Conservation (phyloP, 768 basidiomycete genomes). For the Kwoniella shandongensis region DNA sequence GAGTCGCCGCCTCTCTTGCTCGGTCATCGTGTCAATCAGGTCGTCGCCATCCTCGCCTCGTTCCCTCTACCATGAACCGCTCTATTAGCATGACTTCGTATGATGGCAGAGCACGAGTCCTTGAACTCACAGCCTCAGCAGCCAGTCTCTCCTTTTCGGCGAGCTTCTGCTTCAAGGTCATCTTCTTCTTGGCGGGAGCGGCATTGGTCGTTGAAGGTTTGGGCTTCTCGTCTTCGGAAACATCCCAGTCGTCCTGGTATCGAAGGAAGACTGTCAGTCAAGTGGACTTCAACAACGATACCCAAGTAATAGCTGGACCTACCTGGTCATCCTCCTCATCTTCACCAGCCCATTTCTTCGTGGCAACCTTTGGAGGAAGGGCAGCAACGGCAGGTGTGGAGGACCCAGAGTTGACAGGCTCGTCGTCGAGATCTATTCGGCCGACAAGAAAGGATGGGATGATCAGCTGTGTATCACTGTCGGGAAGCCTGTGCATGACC, state of each 20-base stretch:
- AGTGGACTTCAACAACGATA: neutral
- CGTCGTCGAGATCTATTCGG: conserved; percentile 39
- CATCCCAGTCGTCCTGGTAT: conserved; percentile 93
- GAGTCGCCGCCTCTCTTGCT: conserved; percentile 63
- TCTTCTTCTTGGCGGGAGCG: conserved; percentile 85
- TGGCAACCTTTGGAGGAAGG: conserved; percentile 47
- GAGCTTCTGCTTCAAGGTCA: conserved; percentile 82
- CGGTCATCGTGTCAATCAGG: conserved; percentile 51
- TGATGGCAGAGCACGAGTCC: neutral
- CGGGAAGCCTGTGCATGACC: too few relatives aligned
- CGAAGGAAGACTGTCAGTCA: neutral
- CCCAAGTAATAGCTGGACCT: conserved; percentile 51
- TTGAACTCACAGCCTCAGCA: conserved; percentile 55
- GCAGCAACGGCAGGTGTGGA: conserved; percentile 41
- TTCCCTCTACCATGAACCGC: conserved; percentile 4
- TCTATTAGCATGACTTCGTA: neutral
- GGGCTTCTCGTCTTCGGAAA: conserved; percentile 65
- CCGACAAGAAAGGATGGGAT: neutral
- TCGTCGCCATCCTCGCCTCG: conserved; percentile 35
- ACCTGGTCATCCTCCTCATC: conserved; percentile 82
- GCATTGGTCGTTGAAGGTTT: conserved; percentile 55
- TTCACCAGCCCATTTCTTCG: conserved; percentile 83
- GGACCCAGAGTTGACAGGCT: conserved; percentile 42
- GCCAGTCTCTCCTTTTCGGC: conserved; percentile 86
- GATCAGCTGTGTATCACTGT: neutral